Conservation (phyloP, 345 rosid species). For the Brassica napus region Da-Ae NC_063451.1:2534001-2534500, state of each 20-base stretch:
- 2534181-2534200: not conserved
- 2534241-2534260: conserved; percentile 23
- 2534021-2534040: too few relatives aligned
- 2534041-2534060: too few relatives aligned
- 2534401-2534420: not conserved
- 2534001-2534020: too few relatives aligned
- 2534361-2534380: not conserved
- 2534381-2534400: not conserved
- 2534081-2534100: not conserved
- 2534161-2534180: conserved; percentile 9
- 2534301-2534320: not conserved
- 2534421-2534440: not conserved
- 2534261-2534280: not conserved
- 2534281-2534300: not conserved
- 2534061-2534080: too few relatives aligned
- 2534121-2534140: conserved; percentile 5
- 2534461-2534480: not conserved
- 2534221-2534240: not conserved
- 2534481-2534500: not conserved
- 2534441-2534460: not conserved
- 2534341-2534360: not conserved
- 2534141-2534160: not conserved
- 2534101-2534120: not conserved
- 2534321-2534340: not conserved
- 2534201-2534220: not conserved